A percentile compares a stretch with the other conserved stretches of the same genome.
Evolutionary conservation across 78 protist species (phyloP).

Genomic region (Chrysochromulina parva): DNA sequence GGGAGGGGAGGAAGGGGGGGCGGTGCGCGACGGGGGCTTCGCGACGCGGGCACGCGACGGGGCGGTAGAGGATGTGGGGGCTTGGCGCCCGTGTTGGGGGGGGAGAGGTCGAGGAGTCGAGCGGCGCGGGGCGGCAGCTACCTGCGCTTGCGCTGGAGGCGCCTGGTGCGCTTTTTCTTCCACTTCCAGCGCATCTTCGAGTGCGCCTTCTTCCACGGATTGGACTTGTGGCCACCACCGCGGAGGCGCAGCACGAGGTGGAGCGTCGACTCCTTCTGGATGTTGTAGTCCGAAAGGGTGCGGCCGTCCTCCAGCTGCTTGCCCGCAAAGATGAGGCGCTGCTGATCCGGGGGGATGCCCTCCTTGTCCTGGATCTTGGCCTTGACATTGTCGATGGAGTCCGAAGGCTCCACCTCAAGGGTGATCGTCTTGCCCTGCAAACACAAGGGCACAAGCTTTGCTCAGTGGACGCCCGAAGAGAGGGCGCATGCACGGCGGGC

Average conservation of each 20-base stretch:
- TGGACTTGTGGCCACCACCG: conserved; percentile 80
- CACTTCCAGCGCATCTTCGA: conserved; percentile 30
- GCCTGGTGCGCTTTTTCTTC: conserved; percentile 28
- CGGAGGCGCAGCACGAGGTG: conserved; percentile 93
- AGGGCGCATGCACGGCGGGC: not conserved
- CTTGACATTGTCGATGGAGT: conserved; percentile 95
- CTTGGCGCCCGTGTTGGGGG: too few relatives aligned
- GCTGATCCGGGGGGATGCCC: conserved; percentile 99
- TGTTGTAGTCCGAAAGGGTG: conserved; percentile 97
- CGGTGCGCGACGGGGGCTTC: too few relatives aligned
- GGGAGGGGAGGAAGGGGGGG: too few relatives aligned
- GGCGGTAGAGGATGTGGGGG: too few relatives aligned
- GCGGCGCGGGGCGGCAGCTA: not conserved
- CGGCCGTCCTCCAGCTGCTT: conserved; percentile 99
- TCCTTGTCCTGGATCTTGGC: conserved; percentile 98
- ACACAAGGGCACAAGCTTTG: not conserved
- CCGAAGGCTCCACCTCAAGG: conserved; percentile 95
- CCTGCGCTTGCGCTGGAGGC: conserved; percentile 21
- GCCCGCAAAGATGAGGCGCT: conserved; percentile 98
- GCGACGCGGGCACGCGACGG: too few relatives aligned
- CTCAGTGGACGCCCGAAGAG: not conserved
- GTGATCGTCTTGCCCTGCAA: conserved; percentile 77
- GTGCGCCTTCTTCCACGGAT: conserved; percentile 23
- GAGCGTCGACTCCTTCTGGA: conserved; percentile 91
- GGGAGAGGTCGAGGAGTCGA: too few relatives aligned